phyloP scores from a whole-genome alignment of 495 filamentous ascomycete species.

The Ascobolus immersus region DNA sequence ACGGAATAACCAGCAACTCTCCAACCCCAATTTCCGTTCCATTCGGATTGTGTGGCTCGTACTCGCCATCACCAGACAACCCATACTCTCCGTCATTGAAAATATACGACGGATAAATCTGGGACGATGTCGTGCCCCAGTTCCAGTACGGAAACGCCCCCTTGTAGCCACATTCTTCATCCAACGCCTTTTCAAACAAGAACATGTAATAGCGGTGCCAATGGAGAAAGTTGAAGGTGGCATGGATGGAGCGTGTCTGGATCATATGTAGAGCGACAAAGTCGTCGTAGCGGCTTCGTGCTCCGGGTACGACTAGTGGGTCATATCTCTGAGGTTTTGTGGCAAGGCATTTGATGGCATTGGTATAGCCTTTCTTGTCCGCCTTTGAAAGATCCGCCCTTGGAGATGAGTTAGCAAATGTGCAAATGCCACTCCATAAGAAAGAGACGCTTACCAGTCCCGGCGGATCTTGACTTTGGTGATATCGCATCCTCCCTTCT shows the following conservation, averaged over 20 bases:
- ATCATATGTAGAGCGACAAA: constrained; percentile 40
- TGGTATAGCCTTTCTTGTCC: constrained; percentile 29
- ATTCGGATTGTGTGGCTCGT: constrained; percentile 8
- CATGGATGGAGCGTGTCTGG: constrained; percentile 34
- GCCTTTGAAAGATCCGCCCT: too few relatives aligned
- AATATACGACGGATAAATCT: constrained; percentile 19
- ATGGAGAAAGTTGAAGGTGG: constrained; percentile 32
- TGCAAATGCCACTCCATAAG: too few relatives aligned
- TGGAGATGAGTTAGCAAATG: too few relatives aligned
- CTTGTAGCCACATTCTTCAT: constrained; percentile 38
- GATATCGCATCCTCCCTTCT: too few relatives aligned
- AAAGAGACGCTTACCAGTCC: too few relatives aligned
- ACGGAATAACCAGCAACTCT: constrained; percentile 13
- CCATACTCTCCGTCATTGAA: constrained; percentile 24
- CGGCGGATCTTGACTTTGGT: too few relatives aligned
- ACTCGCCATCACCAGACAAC: constrained; percentile 25
- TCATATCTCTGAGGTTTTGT: constrained; percentile 21
- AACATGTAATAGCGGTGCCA: constrained; percentile 43
- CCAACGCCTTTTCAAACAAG: constrained; percentile 33
- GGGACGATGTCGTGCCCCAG: constrained; percentile 20
- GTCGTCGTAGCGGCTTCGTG: constrained; percentile 35
- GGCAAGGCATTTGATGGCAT: constrained; percentile 30
- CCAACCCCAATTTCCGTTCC: constrained; percentile 1
- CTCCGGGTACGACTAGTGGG: constrained; percentile 21
- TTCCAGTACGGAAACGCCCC: constrained; percentile 27